Conservation (phyloP, 83 land plant genomes). For the Thuja plicata region DNA sequence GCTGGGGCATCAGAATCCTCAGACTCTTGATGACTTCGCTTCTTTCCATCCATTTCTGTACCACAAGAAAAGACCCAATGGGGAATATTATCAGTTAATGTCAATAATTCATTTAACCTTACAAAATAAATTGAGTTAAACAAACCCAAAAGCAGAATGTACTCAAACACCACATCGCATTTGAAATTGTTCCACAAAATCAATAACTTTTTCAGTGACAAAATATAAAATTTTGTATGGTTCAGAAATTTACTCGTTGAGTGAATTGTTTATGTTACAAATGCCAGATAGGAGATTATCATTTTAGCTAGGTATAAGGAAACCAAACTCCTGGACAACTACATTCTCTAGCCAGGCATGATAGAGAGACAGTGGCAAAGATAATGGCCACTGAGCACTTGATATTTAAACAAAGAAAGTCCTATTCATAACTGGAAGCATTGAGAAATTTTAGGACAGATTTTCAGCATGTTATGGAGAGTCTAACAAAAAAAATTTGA, state of each 20-base stretch:
- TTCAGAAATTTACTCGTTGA: neutral
- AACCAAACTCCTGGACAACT: neutral
- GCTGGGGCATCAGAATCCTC: neutral
- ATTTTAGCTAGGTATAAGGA: neutral
- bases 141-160: too few species aligned
- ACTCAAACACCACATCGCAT: neutral
- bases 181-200: neutral
- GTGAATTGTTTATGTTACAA: neutral
- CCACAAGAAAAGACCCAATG: neutral
- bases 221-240: neutral
- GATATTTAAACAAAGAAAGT: neutral
- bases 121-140: neutral
- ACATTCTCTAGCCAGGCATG: neutral
- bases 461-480: neutral
- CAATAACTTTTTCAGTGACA: neutral
- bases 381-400: neutral
- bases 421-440: neutral
- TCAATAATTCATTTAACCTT: neutral
- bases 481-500: neutral
- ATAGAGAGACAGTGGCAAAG: neutral
- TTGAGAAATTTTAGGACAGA: neutral
- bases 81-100: neutral
- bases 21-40: neutral
- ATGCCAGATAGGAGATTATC: neutral
- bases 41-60: constrained; percentile 13